Evolutionary conservation across 495 filamentous ascomycete species (phyloP).

Genomic region (Neurospora sublineolata): DNA sequence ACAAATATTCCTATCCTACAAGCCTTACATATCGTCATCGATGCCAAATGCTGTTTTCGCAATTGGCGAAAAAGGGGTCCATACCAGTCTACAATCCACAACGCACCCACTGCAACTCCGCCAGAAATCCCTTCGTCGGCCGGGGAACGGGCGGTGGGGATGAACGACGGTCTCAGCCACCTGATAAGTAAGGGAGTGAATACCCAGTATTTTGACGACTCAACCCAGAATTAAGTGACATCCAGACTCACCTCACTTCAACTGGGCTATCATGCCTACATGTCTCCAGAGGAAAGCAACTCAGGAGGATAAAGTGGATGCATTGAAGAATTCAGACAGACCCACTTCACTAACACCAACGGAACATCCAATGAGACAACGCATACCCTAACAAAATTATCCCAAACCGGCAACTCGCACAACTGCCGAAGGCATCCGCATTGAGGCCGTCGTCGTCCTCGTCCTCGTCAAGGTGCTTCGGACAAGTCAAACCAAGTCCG

Average conservation of each 20-base stretch:
- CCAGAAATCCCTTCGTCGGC: neutral
- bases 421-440: neutral
- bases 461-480: neutral
- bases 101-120: neutral
- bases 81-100: neutral
- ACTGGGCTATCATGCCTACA: neutral
- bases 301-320: neutral
- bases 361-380: neutral
- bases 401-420: neutral
- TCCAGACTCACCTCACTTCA: neutral
- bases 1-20: neutral
- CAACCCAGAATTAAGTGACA: neutral
- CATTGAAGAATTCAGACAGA: neutral
- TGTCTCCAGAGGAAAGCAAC: neutral
- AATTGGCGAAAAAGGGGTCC: neutral
- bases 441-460: neutral
- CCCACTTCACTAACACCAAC: neutral
- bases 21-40: neutral
- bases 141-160: neutral
- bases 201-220: neutral
- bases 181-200: neutral
- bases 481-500: neutral
- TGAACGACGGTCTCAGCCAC: neutral
- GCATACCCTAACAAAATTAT: neutral
- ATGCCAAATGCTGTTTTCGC: neutral